phyloP scores from a whole-genome alignment of 2,329 filamentous ascomycete genomes.

The Sordariomycetes sp. region DNA sequence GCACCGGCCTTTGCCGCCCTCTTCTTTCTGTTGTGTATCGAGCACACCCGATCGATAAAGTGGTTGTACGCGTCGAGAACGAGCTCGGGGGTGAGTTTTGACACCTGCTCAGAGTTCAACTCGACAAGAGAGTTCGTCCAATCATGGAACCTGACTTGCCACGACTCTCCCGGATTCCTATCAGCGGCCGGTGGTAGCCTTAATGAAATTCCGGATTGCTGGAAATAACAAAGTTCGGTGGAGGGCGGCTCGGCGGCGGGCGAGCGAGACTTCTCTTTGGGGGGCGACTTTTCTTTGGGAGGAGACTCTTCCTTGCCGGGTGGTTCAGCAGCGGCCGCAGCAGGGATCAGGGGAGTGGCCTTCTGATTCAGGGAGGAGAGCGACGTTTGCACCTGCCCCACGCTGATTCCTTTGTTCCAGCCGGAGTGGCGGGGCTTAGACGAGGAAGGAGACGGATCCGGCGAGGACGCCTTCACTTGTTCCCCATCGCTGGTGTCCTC shows the following conservation, averaged over 20 bases:
- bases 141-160: constrained; percentile 1
- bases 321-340: neutral
- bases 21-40: constrained; percentile 1
- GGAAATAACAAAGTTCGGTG: neutral
- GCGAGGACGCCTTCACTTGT: neutral
- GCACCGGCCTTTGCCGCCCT: constrained; percentile 2
- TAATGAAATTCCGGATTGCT: constrained; percentile 1
- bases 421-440: neutral
- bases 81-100: neutral
- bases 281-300: neutral
- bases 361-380: neutral
- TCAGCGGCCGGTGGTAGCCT: neutral
- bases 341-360: neutral
- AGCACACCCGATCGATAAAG: constrained; percentile 1
- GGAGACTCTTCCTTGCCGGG: neutral
- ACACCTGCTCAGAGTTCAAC: neutral
- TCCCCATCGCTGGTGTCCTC: neutral
- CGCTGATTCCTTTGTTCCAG: constrained; percentile 3
- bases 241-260: neutral
- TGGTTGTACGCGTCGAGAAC: constrained; percentile 1
- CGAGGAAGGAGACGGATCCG: neutral
- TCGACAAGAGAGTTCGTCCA: neutral
- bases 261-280: neutral
- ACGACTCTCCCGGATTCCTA: neutral
- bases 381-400: constrained; percentile 2